phyloP scores from a whole-genome alignment of 2,329 filamentous ascomycete genomes.

The Lecanoromycetidae sp. region DNA sequence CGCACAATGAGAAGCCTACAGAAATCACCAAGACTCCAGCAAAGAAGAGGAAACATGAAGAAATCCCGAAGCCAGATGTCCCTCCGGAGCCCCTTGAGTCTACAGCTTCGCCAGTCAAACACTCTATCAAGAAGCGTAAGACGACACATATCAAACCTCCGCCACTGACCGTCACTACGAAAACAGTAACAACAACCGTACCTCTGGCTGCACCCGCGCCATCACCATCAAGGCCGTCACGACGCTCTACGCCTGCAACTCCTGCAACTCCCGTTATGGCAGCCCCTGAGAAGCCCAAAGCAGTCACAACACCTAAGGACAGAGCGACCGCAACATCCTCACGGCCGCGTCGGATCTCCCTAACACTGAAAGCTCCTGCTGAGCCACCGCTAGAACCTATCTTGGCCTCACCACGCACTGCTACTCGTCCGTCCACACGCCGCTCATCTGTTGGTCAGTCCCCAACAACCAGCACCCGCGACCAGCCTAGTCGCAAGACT shows the following conservation, averaged over 20 bases:
- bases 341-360: constrained; percentile 17
- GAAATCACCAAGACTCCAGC: constrained; percentile 16
- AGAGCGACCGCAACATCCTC: constrained; percentile 15
- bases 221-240: constrained; percentile 18
- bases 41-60: constrained; percentile 46
- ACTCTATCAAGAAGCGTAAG: constrained; percentile 30
- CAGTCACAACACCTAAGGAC: constrained; percentile 10
- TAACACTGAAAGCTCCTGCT: constrained; percentile 16
- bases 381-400: constrained; percentile 20
- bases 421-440: constrained; percentile 27
- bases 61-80: constrained; percentile 27
- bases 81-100: constrained; percentile 19
- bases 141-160: constrained; percentile 25
- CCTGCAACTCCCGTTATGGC: constrained; percentile 16
- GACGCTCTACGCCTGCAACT: constrained; percentile 8
- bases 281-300: constrained; percentile 20
- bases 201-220: constrained; percentile 35
- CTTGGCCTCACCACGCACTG: constrained; percentile 12
- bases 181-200: constrained; percentile 24
- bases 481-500: constrained; percentile 31
- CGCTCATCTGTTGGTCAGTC: constrained; percentile 30
- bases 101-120: constrained; percentile 19
- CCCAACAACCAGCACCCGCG: constrained; percentile 38
- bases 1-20: constrained; percentile 14
- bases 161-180: constrained; percentile 21